These are phyloP conservation scores for Asterochloris erici DNA, from an alignment of 139 green algal species.

Conservation along the genomic window DNA sequence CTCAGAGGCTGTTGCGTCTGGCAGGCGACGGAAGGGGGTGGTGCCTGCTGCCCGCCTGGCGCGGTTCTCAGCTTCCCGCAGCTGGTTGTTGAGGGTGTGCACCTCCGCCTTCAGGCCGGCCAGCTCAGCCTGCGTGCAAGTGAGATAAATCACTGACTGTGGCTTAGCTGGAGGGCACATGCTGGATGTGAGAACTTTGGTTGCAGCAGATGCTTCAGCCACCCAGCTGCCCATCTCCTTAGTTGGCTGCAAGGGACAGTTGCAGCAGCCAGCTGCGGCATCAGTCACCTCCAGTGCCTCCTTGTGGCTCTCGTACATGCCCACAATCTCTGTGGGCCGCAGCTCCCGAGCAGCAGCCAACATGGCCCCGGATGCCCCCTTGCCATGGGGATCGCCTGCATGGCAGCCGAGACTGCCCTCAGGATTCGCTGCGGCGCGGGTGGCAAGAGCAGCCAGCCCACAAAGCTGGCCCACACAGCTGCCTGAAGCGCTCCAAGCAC, in stretches of 20 bases:
- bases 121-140: conserved; percentile 36
- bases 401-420: too few relatives aligned
- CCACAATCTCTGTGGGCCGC: conserved; percentile 68
- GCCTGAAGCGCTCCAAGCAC: too few relatives aligned
- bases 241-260: too few relatives aligned
- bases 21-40: neutral
- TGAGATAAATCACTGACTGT: too few relatives aligned
- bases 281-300: conserved; percentile 39
- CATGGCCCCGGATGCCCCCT: conserved; percentile 39
- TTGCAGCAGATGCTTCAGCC: too few relatives aligned
- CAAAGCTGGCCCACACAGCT: neutral
- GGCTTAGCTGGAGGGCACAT: too few relatives aligned
- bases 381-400: conserved; percentile 1
- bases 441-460: neutral
- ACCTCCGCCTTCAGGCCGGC: conserved; percentile 49
- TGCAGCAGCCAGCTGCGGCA: neutral
- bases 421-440: too few relatives aligned
- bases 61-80: conserved; percentile 63
- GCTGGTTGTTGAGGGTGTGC: conserved; percentile 36
- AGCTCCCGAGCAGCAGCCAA: conserved; percentile 63
- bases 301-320: conserved; percentile 61
- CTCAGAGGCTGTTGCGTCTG: neutral
- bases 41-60: conserved; percentile 21
- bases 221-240: too few relatives aligned
- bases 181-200: too few relatives aligned